These are phyloP conservation scores for Imleria badia DNA, from an alignment of 768 basidiomycete species.

Conservation along the genomic window DNA sequence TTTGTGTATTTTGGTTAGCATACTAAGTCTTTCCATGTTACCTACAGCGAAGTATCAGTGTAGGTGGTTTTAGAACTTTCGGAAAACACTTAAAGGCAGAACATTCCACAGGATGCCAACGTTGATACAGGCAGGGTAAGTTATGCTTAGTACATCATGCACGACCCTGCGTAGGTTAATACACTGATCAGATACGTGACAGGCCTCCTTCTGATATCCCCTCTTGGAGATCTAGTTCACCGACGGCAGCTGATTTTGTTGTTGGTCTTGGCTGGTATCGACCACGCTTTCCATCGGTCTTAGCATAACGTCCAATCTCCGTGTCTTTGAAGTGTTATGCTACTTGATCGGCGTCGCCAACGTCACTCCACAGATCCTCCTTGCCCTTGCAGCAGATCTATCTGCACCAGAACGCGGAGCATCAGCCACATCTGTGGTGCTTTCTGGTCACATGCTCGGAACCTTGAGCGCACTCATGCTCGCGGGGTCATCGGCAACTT, in stretches of 20 bases:
- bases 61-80: constrained; percentile 12
- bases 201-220: constrained; percentile 74
- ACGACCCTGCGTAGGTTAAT: background rate
- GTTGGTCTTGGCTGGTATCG: constrained; percentile 52
- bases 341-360: constrained; percentile 71
- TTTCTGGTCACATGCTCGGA: constrained; percentile 68
- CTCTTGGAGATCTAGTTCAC: constrained; percentile 81
- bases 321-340: constrained; percentile 62
- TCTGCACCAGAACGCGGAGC: constrained; percentile 73
- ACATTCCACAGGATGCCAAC: constrained; percentile 53
- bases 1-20: background rate
- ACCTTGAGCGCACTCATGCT: constrained; percentile 73
- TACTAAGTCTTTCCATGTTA: constrained; percentile 36
- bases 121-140: constrained; percentile 65
- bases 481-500: constrained; percentile 72
- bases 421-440: constrained; percentile 71
- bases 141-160: background rate
- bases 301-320: constrained; percentile 56
- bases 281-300: constrained; percentile 69
- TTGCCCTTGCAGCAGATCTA: constrained; percentile 79
- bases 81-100: background rate
- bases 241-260: constrained; percentile 68
- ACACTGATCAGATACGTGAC: constrained; percentile 54
- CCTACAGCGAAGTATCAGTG: constrained; percentile 37
- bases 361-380: constrained; percentile 72